Percentiles rank a stretch among this genome's conserved stretches.
Conservation (phyloP, 73 alveolate species). For the Paramecium primaurelia region DNA sequence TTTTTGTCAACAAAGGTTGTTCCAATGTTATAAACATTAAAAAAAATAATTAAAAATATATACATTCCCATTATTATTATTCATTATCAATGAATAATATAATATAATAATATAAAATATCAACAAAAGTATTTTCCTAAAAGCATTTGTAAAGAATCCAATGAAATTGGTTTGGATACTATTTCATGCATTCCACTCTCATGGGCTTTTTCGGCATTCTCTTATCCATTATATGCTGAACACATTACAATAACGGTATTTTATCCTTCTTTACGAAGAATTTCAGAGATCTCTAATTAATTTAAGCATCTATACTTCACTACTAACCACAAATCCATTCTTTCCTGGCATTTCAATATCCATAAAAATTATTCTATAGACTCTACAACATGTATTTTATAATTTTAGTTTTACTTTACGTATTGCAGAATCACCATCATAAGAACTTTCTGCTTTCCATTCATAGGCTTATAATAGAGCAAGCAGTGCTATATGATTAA, state of each 20-base stretch:
- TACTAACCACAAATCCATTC: slow-evolving; percentile 3
- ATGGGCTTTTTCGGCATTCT: background rate
- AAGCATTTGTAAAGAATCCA: background rate
- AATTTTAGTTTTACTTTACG: background rate
- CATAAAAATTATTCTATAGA: background rate
- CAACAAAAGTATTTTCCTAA: background rate
- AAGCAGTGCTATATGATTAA: slow-evolving; percentile 20
- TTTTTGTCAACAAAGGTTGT: background rate
- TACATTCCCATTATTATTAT: background rate
- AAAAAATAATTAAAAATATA: background rate
- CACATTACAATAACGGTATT: background rate
- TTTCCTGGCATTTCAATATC: slow-evolving; percentile 45
- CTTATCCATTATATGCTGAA: slow-evolving; percentile 30
- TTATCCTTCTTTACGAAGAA: background rate
- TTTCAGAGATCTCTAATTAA: background rate
- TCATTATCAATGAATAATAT: background rate
- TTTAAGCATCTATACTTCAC: background rate
- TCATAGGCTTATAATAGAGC: background rate
- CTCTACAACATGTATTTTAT: background rate
- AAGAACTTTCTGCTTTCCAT: background rate
- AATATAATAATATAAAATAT: background rate
- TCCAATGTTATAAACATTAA: background rate
- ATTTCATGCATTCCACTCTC: slow-evolving; percentile 25
- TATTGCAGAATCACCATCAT: slow-evolving; percentile 37
- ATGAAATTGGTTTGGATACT: background rate